Conservation (phyloP, 1,284 basidiomycete genomes). For the Mycosarcoma mackinlayi region DNA sequence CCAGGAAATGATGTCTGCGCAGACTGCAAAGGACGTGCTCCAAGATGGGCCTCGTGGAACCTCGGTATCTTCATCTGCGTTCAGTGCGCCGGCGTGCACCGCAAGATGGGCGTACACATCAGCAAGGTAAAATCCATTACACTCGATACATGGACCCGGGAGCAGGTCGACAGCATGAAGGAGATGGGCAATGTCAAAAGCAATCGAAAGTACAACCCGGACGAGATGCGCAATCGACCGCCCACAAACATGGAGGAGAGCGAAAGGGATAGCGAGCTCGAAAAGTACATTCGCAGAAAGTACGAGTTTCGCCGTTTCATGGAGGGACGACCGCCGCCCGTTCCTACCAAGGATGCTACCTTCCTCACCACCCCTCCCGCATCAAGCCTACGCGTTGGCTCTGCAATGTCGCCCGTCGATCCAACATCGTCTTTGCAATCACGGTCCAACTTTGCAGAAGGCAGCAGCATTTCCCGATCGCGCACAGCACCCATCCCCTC, state of each 20-base stretch:
- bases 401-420: constrained; percentile 12
- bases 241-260: constrained; percentile 81
- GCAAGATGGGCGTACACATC: constrained; percentile 80
- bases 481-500: constrained; percentile 54
- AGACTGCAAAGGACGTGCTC: constrained; percentile 80
- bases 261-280: constrained; percentile 81
- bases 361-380: constrained; percentile 34
- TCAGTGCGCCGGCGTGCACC: constrained; percentile 84
- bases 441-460: constrained; percentile 9
- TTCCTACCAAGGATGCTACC: constrained; percentile 55
- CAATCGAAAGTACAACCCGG: constrained; percentile 79
- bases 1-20: constrained; percentile 87
- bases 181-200: constrained; percentile 80
- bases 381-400: constrained; percentile 4
- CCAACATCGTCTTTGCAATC: constrained; percentile 4
- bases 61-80: constrained; percentile 73
- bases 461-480: constrained; percentile 43
- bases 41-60: constrained; percentile 84
- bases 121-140: constrained; percentile 80
- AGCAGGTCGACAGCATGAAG: constrained; percentile 82
- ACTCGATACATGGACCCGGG: constrained; percentile 84
- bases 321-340: constrained; percentile 53
- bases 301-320: constrained; percentile 65
- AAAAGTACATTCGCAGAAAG: constrained; percentile 82
- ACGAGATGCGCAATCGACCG: constrained; percentile 79